Evolutionary conservation across 208 protist species (phyloP).

Genomic region (Trichomonas vaginalis): DNA sequence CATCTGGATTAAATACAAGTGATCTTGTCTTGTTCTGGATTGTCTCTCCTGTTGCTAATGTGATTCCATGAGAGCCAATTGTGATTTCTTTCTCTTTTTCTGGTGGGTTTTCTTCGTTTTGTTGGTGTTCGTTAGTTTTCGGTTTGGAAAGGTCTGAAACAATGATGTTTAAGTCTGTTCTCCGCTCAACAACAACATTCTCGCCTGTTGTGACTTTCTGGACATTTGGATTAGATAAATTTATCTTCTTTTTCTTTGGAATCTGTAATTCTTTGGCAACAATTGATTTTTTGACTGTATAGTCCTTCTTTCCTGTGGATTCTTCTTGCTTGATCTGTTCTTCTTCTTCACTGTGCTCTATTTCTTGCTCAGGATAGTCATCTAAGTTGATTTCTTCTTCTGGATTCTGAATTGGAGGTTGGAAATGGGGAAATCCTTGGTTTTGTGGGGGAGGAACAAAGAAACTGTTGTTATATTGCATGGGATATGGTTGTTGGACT

Average conservation of each 20-base stretch:
- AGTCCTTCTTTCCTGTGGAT: neutral
- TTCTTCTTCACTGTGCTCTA: neutral
- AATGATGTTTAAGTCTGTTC: neutral
- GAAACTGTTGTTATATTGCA: neutral
- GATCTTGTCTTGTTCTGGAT: neutral
- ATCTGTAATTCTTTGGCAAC: neutral
- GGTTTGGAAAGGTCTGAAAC: neutral
- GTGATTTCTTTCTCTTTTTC: neutral
- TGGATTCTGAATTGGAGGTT: neutral
- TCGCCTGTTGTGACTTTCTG: neutral
- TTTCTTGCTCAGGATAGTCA: neutral
- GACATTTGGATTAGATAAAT: neutral
- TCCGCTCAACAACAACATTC: neutral
- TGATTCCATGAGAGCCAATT: neutral
- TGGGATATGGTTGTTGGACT: neutral
- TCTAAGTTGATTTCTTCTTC: neutral
- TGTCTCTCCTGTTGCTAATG: neutral
- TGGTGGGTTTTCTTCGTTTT: neutral
- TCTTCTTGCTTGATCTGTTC: neutral
- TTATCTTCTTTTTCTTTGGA: neutral
- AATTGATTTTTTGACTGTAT: neutral
- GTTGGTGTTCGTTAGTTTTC: neutral
- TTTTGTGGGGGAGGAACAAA: neutral
- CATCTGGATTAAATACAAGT: neutral
- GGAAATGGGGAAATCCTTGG: neutral